Evolutionary conservation across 164 flowering plant species (phyloP).

Genomic region (Malania oleifera): DNA sequence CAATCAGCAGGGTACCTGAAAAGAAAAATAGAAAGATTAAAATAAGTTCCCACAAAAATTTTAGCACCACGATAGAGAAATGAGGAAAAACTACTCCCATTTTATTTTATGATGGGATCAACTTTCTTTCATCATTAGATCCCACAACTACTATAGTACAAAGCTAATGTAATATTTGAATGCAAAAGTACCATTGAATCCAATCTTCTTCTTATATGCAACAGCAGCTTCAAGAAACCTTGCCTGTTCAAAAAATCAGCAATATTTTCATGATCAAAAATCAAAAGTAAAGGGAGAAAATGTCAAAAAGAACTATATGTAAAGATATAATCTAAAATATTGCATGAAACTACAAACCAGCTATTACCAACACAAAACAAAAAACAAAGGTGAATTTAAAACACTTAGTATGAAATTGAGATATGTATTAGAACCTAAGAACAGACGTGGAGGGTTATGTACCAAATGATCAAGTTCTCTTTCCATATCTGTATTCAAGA

Average conservation of each 20-base stretch:
- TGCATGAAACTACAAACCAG: too few relatives aligned
- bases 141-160: background rate
- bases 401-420: too few relatives aligned
- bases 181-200: conserved; percentile 66
- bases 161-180: background rate
- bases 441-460: background rate
- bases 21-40: background rate
- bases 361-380: too few relatives aligned
- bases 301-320: background rate
- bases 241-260: conserved; percentile 40
- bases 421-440: background rate
- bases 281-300: background rate
- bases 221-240: conserved; percentile 79
- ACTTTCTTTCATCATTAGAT: too few relatives aligned
- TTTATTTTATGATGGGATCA: too few relatives aligned
- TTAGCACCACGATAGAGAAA: background rate
- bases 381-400: too few relatives aligned
- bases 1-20: conserved; percentile 81
- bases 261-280: background rate
- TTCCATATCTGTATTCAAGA: conserved; percentile 94
- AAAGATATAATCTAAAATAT: too few relatives aligned
- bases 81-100: too few relatives aligned
- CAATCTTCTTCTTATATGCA: conserved; percentile 92
- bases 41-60: background rate
- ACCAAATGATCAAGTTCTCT: conserved; percentile 95